Evolutionary conservation across 441 rosid species (phyloP).

Genomic region (Isatis lusitanica): DNA sequence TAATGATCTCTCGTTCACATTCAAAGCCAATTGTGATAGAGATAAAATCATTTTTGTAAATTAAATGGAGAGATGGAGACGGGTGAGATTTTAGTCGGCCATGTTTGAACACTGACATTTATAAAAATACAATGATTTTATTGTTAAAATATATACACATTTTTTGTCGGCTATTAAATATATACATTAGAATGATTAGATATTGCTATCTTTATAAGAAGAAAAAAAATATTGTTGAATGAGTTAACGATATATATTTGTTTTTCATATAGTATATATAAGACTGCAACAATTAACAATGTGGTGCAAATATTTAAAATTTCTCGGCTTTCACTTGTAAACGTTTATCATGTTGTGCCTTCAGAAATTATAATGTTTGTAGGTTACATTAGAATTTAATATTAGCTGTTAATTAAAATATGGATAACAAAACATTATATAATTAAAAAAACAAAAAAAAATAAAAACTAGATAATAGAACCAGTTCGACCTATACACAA

Average conservation of each 20-base stretch:
- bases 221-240: not conserved
- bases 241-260: not conserved
- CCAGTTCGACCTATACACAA: no score
- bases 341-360: not conserved
- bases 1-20: not conserved
- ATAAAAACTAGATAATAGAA: no score
- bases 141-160: not conserved
- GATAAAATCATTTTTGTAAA: no score
- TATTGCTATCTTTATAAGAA: not conserved
- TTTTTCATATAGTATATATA: not conserved
- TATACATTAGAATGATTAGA: no score
- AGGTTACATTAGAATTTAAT: no score
- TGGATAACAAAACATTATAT: no score
- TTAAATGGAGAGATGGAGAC: not conserved
- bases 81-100: not conserved
- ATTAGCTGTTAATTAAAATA: no score
- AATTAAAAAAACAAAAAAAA: no score
- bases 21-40: no score
- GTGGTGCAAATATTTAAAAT: not conserved
- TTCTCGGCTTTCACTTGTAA: not conserved
- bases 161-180: not conserved
- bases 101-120: slow-evolving; percentile 5
- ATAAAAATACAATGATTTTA: not conserved
- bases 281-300: not conserved
- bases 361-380: no score